Evolutionary conservation across 2,329 filamentous ascomycete species (phyloP).

Genomic region (Colletotrichum nymphaeae): DNA sequence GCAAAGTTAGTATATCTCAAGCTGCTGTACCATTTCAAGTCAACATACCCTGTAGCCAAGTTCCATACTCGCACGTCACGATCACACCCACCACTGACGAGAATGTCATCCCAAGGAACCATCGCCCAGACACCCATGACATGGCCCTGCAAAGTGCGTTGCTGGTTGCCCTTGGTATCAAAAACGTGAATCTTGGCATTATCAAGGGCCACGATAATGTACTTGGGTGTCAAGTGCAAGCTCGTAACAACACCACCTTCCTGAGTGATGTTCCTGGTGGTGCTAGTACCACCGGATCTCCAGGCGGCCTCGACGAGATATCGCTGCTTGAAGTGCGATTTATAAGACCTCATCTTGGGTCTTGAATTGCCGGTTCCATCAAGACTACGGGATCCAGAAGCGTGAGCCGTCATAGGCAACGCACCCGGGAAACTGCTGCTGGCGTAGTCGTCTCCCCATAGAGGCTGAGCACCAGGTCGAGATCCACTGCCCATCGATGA

Average conservation of each 20-base stretch:
- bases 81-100: conserved; percentile 97
- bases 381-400: conserved; percentile 62
- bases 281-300: conserved; percentile 89
- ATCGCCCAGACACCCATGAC: conserved; percentile 99
- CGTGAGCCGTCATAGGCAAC: conserved; percentile 48
- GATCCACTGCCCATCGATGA: conserved; percentile 14
- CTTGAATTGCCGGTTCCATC: conserved; percentile 61
- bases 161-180: conserved; percentile 87
- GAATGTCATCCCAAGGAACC: conserved; percentile 95
- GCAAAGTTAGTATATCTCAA: conserved; percentile 36
- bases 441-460: conserved; percentile 40
- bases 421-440: conserved; percentile 59
- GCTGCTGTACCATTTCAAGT: background rate
- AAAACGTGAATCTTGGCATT: conserved; percentile 99
- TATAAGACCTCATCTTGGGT: conserved; percentile 84
- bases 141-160: conserved; percentile 92
- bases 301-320: conserved; percentile 98
- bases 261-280: conserved; percentile 89
- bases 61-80: conserved; percentile 98
- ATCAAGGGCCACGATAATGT: conserved; percentile 97
- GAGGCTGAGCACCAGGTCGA: conserved; percentile 24
- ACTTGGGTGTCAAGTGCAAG: conserved; percentile 91
- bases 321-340: conserved; percentile 96
- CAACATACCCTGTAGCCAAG: conserved; percentile 84
- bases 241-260: conserved; percentile 98